Evolutionary conservation across 495 filamentous ascomycete species (phyloP), one percentile per base, ranked within the genome.

Genomic region (Hapsidospora chrysogenum): DNA sequence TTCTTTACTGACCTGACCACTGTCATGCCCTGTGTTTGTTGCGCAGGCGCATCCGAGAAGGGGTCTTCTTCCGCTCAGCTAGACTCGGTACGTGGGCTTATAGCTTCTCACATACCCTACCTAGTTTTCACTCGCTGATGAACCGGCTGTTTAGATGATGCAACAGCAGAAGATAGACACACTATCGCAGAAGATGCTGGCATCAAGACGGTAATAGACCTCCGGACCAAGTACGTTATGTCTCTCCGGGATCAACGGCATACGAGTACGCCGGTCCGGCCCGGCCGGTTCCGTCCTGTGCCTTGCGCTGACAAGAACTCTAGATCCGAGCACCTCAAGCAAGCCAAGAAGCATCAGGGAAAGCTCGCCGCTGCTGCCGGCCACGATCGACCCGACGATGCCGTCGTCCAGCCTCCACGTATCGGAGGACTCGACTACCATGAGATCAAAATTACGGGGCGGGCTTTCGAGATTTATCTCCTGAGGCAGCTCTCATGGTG

Each of bases 11-110:
- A 16, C 17, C 13, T 10, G 15, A 31, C 23, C 10, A 25, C 18
- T 15, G 13, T 17, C 11, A n/a, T n/a, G n/a, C n/a, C n/a, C n/a
- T n/a, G n/a, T 33, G 18, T 21, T 14, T 6, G 23, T 7, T 14
- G 9, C 7, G 17, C 10, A 33, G 31, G 23, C 17, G 17, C 9
- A 10, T 33, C 9, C 31, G 31, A 43, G 68, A 81, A 46, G 73
- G 75, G n/a, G 48, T 72, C 10, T 44, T 89, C 19, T 89, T 66
- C 52, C 79, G 84, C 28, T 82, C 78, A 33, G 80, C 78, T 10
- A 63, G 77, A 32, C 69, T 63, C 38, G 75, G 78, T 79, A 60
- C 41, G 42, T 35, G 17, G 10, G 30, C 17, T 3, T 13, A n/a
- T 14, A 13, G 20, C 1, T 21, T 9, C 17, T 9, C 18, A 10